Percentiles rank a stretch among this genome's conserved stretches.
Conservation (phyloP, 2,329 filamentous ascomycete genomes). For the Colletotrichum plurivorum region DNA sequence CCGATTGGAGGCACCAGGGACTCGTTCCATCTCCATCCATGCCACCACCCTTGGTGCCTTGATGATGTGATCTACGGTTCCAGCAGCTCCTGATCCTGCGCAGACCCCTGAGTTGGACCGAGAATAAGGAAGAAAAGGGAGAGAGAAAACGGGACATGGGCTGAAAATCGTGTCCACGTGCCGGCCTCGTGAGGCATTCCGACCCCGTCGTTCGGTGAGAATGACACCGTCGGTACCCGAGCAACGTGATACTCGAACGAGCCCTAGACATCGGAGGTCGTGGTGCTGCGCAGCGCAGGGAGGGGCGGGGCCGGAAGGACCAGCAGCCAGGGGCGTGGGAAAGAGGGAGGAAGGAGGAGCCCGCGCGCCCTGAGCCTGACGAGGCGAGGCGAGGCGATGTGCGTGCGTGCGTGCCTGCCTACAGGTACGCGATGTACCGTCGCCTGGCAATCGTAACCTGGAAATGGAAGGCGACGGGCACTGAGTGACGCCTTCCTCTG, state of each 20-base stretch:
- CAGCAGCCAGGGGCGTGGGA: not conserved
- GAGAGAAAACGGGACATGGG: not conserved
- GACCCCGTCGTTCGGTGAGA: conserved; percentile 3
- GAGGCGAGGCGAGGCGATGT: conserved; percentile 9
- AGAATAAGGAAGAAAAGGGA: conserved; percentile 2
- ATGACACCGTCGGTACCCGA: conserved; percentile 17
- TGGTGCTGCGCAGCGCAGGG: not conserved
- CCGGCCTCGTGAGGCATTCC: conserved; percentile 11
- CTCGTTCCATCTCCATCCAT: conserved; percentile 4
- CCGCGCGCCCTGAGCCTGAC: not conserved
- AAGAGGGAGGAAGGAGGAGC: not conserved
- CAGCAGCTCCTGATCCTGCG: not conserved
- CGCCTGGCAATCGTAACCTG: conserved; percentile 18
- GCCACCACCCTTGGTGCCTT: not conserved
- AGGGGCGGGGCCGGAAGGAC: not conserved
- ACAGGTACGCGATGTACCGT: too few species aligned
- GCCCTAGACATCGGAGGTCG: not conserved
- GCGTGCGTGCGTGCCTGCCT: not conserved
- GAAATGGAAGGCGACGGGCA: conserved; percentile 15
- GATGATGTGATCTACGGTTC: conserved; percentile 6
- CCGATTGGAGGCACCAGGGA: conserved; percentile 20
- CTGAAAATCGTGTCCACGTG: conserved; percentile 15
- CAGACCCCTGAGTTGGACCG: not conserved
- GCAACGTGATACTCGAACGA: not conserved
- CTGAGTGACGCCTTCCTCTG: not conserved